Base-by-base conservation (phyloP, 1,139 yeast species). In the Spathaspora sp. region DNA sequence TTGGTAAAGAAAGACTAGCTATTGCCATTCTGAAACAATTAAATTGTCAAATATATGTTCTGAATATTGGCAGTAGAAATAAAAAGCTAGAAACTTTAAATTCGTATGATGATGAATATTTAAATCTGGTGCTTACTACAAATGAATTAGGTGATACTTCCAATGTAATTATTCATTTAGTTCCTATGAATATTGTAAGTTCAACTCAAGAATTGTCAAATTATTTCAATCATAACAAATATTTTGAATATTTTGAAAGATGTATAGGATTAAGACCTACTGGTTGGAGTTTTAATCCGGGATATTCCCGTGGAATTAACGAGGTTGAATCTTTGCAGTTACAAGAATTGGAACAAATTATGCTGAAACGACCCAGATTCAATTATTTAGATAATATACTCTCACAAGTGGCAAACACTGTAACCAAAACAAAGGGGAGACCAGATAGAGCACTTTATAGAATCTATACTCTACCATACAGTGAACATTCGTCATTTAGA, bases 1-100 rank as follows among this genome's bases (percentile, higher is more conserved):
- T 93, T 38, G 98, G 99, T 2, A 93, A 93, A 61, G 99, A 93
- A 60, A 78, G 84, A 48, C 63, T 93, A 24, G 97, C 96, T 0
- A 66, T 89, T 8, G 72, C 81, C 1, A 74, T 89, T 27, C 93
- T 91, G 58, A 65, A 76, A 40, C 59, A 60, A n/a, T 60, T 89
- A 15, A 60, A 68, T 2, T 70, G 77, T 74, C 57, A 83, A 62
- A 68, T 84, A 69, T 55, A 59, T 50, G 68, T 72, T 7, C 74
- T 85, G 74, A 67, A 80, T 76, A 54, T 71, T 60, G 64, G 70
- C 24, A 68, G 77, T 44, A 76, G 87, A 53, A 71, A 74, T 37
- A 71, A 71, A 46, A 79, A 82, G 38, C 56, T 75, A 43, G 63
- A 70, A 37, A 65, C 79, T 62, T 56, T 77, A 52, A 56, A 57